phyloP scores from a whole-genome alignment of 148 eudicot species.

The Vaccinium vitisidaea region DNA sequence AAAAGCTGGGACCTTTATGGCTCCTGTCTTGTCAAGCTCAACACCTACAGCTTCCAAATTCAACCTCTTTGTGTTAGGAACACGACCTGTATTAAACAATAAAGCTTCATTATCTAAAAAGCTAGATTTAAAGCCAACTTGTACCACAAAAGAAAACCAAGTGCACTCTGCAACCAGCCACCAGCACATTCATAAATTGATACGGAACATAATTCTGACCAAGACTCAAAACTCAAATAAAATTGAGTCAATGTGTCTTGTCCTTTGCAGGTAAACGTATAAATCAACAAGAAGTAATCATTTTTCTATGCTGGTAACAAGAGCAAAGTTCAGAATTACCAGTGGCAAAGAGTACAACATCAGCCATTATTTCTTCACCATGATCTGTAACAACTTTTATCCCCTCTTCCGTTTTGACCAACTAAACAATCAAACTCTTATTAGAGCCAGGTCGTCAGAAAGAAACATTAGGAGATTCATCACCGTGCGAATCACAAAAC shows the following conservation, averaged over 20 bases:
- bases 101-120: not conserved
- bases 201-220: not conserved
- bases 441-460: not conserved
- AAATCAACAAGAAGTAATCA: slow-evolving; percentile 1
- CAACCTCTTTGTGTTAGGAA: slow-evolving; percentile 84
- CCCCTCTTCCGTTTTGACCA: slow-evolving; percentile 72
- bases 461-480: not conserved
- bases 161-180: slow-evolving; percentile 1
- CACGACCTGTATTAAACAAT: slow-evolving; percentile 53
- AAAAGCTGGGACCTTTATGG: slow-evolving; percentile 58
- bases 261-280: not conserved
- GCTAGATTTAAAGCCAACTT: not conserved
- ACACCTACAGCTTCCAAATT: slow-evolving; percentile 83
- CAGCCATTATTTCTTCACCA: slow-evolving; percentile 89
- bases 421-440: slow-evolving; percentile 37
- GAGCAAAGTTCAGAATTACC: slow-evolving; percentile 41
- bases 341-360: slow-evolving; percentile 94
- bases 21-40: slow-evolving; percentile 65
- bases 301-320: not conserved
- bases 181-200: not conserved
- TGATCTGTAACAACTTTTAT: slow-evolving; percentile 80
- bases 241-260: not conserved
- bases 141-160: not conserved
- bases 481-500: not conserved
- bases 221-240: not conserved